phyloP scores from a whole-genome alignment of 257 asterid genomes.

The Verbascum thapsus region DNA sequence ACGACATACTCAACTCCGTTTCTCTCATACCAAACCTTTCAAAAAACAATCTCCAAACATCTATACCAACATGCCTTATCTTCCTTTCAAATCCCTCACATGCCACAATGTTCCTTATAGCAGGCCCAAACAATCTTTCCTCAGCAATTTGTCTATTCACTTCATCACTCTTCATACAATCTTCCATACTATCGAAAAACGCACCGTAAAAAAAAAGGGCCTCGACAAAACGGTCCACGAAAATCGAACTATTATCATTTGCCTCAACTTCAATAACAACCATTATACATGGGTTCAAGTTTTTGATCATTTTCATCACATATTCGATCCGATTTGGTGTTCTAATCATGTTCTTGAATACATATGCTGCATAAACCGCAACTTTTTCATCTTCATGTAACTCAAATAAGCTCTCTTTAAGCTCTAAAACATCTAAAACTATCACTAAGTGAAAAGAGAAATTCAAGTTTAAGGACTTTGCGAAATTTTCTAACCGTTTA shows the following conservation, averaged over 20 bases:
- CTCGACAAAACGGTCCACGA: conserved; percentile 55
- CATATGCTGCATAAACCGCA: too few relatives aligned
- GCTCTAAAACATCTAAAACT: too few relatives aligned
- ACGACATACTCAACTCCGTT: conserved; percentile 28
- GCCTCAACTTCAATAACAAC: conserved; percentile 53
- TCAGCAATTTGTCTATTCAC: conserved; percentile 40
- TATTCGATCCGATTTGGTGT: conserved; percentile 40
- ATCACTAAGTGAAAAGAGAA: too few relatives aligned
- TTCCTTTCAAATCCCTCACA: conserved; percentile 45
- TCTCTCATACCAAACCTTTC: conserved; percentile 27
- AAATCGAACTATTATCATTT: conserved; percentile 49
- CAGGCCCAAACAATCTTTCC: conserved; percentile 30
- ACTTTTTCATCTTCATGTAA: too few relatives aligned
- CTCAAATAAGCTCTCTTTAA: too few relatives aligned
- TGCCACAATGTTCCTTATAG: conserved; percentile 48
- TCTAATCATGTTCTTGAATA: background rate
- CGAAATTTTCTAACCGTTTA: too few relatives aligned
- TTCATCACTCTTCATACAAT: conserved; percentile 46
- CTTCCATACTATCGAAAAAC: conserved; percentile 49
- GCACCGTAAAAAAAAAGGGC: conserved; percentile 52
- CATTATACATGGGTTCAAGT: conserved; percentile 40
- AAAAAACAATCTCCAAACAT: conserved; percentile 46
- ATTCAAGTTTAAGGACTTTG: too few relatives aligned
- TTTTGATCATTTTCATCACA: conserved; percentile 41
- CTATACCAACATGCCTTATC: conserved; percentile 35